Conservation (phyloP, 495 filamentous ascomycete genomes). For the Hyaloscypha variabilis region DNA sequence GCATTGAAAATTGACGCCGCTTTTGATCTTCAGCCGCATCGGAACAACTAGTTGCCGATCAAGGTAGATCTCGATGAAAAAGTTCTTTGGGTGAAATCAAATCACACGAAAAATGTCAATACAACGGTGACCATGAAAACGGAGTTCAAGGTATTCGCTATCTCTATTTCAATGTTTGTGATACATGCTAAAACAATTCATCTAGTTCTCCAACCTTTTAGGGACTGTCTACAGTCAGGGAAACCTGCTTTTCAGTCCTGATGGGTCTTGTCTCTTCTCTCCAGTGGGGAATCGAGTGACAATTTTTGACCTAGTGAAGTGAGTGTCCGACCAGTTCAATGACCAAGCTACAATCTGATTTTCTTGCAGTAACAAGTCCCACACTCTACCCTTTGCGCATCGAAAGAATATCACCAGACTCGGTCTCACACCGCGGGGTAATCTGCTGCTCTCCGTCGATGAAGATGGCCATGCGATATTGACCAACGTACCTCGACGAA, state of each 20-base stretch:
- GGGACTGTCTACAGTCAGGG: slow-evolving; percentile 97
- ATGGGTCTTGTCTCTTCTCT: slow-evolving; percentile 94
- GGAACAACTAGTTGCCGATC: neutral
- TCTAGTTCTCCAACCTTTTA: slow-evolving; percentile 88
- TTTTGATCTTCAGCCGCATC: no score
- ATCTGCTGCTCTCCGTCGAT: slow-evolving; percentile 88
- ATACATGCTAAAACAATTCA: slow-evolving; percentile 11
- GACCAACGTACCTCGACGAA: slow-evolving; percentile 81
- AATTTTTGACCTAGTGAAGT: slow-evolving; percentile 96
- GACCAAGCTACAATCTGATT: slow-evolving; percentile 25
- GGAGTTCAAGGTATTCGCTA: slow-evolving; percentile 75
- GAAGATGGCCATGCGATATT: slow-evolving; percentile 93
- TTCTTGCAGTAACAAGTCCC: slow-evolving; percentile 80
- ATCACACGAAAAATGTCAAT: slow-evolving; percentile 18
- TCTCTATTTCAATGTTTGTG: neutral
- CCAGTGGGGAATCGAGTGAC: slow-evolving; percentile 96
- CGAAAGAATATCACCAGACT: slow-evolving; percentile 89
- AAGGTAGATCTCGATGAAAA: neutral
- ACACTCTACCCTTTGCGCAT: slow-evolving; percentile 92
- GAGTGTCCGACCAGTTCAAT: slow-evolving; percentile 36
- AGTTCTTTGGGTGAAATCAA: neutral
- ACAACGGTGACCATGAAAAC: slow-evolving; percentile 78
- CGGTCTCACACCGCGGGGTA: slow-evolving; percentile 85
- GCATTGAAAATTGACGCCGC: no score
- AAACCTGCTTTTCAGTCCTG: slow-evolving; percentile 94